Conservation (phyloP, 352 stramenopile species). For the Pythium biforme region DNA sequence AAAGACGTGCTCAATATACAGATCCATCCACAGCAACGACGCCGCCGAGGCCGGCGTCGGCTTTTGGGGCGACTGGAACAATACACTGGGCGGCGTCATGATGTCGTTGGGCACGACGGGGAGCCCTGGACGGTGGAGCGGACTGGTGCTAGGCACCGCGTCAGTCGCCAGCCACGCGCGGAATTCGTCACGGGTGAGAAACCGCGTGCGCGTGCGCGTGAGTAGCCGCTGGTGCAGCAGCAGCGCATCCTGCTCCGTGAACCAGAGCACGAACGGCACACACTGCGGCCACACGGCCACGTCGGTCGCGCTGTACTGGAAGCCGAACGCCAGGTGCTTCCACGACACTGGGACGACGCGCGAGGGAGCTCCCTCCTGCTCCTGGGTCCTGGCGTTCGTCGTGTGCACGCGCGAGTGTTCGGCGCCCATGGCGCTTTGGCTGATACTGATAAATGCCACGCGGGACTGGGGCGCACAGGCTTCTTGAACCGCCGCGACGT, state of each 20-base stretch:
- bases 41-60: slow-evolving; percentile 7
- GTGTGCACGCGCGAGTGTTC: slow-evolving; percentile 32
- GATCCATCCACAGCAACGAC: slow-evolving; percentile 37
- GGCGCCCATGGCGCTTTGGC: slow-evolving; percentile 31
- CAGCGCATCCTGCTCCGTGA: slow-evolving; percentile 50
- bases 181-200: slow-evolving; percentile 50
- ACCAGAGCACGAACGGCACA: slow-evolving; percentile 56
- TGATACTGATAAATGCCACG: not conserved
- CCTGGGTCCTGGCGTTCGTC: not conserved
- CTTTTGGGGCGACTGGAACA: not conserved
- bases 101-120: slow-evolving; percentile 34
- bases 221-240: slow-evolving; percentile 28
- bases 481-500: slow-evolving; percentile 7
- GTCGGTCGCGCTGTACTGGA: slow-evolving; percentile 54
- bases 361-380: not conserved
- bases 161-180: slow-evolving; percentile 37
- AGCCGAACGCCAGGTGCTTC: slow-evolving; percentile 36
- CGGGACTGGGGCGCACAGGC: slow-evolving; percentile 1
- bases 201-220: slow-evolving; percentile 30
- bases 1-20: slow-evolving; percentile 64
- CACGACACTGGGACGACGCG: slow-evolving; percentile 11
- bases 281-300: slow-evolving; percentile 62
- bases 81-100: slow-evolving; percentile 39
- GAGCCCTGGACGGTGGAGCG: slow-evolving; percentile 13
- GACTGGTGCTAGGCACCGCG: not conserved